Conservation (phyloP, 768 basidiomycete genomes). For the Boletus subparvulus region DNA sequence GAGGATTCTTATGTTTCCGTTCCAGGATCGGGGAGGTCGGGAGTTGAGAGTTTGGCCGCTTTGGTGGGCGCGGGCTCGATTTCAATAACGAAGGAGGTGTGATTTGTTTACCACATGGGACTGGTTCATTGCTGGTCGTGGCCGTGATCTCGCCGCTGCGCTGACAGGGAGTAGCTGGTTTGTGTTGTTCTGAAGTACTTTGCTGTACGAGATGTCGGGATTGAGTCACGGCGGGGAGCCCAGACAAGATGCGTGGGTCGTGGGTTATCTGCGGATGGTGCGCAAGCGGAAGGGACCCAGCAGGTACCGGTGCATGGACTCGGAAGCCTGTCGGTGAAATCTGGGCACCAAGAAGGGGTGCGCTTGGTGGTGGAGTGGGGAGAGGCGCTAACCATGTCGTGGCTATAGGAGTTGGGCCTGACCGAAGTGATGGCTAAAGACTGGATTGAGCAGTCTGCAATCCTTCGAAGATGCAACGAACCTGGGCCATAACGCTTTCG, state of each 20-base stretch:
- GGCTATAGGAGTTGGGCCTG: conserved; percentile 7
- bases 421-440: conserved; percentile 12
- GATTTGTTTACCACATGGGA: neutral
- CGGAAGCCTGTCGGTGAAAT: conserved; percentile 9
- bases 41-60: conserved; percentile 18
- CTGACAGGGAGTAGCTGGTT: neutral
- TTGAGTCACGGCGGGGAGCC: conserved; percentile 1
- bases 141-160: neutral
- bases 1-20: conserved; percentile 21
- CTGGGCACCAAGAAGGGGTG: conserved; percentile 5
- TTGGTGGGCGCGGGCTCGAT: conserved; percentile 8
- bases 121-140: neutral
- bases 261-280: neutral
- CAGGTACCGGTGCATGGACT: conserved; percentile 6
- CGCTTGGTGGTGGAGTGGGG: conserved; percentile 23
- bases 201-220: neutral
- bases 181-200: conserved; percentile 1
- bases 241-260: conserved; percentile 5
- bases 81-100: neutral
- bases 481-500: conserved; percentile 17
- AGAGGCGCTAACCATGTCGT: conserved; percentile 19
- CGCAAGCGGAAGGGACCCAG: conserved; percentile 7
- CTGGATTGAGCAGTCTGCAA: neutral
- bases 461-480: conserved; percentile 8
- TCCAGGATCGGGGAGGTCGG: conserved; percentile 4